Conservation (phyloP, 2,329 filamentous ascomycete species). For the Aureobasidium sp. region DNA sequence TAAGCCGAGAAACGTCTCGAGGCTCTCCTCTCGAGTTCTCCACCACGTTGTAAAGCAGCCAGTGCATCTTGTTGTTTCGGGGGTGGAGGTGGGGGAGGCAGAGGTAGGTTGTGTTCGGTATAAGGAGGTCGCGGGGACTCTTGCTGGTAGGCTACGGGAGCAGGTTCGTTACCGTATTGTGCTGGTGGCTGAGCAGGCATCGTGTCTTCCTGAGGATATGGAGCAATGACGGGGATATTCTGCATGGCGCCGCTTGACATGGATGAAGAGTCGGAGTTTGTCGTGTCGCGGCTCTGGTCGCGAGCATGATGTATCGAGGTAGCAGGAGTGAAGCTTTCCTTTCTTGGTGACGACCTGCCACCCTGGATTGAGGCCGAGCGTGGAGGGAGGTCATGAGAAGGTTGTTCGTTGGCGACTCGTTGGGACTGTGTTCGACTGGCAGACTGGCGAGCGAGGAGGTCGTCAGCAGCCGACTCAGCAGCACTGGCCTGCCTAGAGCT, state of each 20-base stretch:
- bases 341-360: conserved; percentile 36
- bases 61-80: conserved; percentile 85
- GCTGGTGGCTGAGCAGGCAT: conserved; percentile 32
- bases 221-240: conserved; percentile 63
- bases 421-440: conserved; percentile 32
- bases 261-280: conserved; percentile 52
- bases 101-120: conserved; percentile 34
- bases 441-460: conserved; percentile 29
- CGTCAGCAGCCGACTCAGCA: conserved; percentile 38
- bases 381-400: conserved; percentile 34
- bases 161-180: conserved; percentile 9
- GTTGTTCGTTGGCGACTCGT: conserved; percentile 33
- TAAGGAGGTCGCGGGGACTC: conserved; percentile 13
- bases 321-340: conserved; percentile 29
- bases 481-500: conserved; percentile 34
- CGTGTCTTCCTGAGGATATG: conserved; percentile 56
- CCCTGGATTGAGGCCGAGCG: conserved; percentile 36
- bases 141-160: neutral
- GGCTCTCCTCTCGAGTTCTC: conserved; percentile 83
- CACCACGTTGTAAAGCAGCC: conserved; percentile 81
- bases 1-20: conserved; percentile 93
- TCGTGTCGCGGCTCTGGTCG: conserved; percentile 21
- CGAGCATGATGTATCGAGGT: conserved; percentile 20
- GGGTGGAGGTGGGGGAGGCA: conserved; percentile 60
- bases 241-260: conserved; percentile 67